Conservation (phyloP, 2,329 filamentous ascomycete species). For the Chaetomium globosum region DNA sequence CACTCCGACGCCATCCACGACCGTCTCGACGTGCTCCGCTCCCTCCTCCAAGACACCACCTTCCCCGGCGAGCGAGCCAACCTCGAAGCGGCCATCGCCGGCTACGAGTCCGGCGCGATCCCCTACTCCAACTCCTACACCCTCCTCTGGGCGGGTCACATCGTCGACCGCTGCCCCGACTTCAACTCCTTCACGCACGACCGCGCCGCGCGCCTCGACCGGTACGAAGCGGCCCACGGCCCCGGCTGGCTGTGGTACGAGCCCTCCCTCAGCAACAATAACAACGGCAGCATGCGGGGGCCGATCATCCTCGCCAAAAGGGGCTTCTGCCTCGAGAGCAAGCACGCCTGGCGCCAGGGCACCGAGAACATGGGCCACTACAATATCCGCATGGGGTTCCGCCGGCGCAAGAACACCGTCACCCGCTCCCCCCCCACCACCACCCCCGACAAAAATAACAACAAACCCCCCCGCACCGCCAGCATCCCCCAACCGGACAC, state of each 20-base stretch:
- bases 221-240: conserved; percentile 44
- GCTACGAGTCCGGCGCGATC: conserved; percentile 48
- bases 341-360: conserved; percentile 29
- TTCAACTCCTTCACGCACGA: conserved; percentile 46
- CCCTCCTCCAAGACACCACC: conserved; percentile 40
- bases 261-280: conserved; percentile 42
- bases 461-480: not conserved
- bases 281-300: conserved; percentile 30
- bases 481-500: conserved; percentile 13
- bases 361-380: conserved; percentile 41
- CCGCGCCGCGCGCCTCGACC: conserved; percentile 46
- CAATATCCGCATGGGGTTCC: conserved; percentile 40
- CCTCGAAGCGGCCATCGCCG: conserved; percentile 48
- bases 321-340: conserved; percentile 38
- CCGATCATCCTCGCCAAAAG: conserved; percentile 39
- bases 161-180: conserved; percentile 47
- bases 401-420: conserved; percentile 32
- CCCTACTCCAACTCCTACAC: conserved; percentile 46
- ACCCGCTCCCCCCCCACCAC: conserved; percentile 1
- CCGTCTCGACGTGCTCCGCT: conserved; percentile 42
- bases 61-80: conserved; percentile 47
- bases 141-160: conserved; percentile 47
- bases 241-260: conserved; percentile 53
- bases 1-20: conserved; percentile 40
- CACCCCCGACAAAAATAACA: not conserved